Evolutionary conservation across 495 filamentous ascomycete genomes (phyloP), one percentile per base, ranked within the genome.

Genomic region (Ascodesmis nigricans): DNA sequence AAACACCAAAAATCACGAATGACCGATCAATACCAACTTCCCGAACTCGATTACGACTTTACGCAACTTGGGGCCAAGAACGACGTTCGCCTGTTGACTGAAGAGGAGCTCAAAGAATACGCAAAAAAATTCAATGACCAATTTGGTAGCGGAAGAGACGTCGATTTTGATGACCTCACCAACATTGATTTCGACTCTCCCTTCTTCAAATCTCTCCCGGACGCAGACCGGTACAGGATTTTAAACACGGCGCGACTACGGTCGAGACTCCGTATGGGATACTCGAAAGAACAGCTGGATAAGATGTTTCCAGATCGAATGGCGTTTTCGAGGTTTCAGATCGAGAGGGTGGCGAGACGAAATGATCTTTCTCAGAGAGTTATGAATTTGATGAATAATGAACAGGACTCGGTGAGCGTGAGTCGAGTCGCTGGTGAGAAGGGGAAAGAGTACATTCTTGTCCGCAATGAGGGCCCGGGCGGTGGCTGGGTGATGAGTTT

Each of bases 401-500:
- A 75, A 22, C 62, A 60, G 2, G 63, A 64, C 15, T 33, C 42
- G 1, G 30, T 38, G 18, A 35, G 43, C 9, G 33, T 33, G 15
- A 36, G 37, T 24, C 64, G 87, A 8, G 73, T 97, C 38, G 84
- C 80, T 0, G 79, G 90, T 17, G 84, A 95, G 47, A 79, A 73
- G 42, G 80, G 75, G 5, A 71, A 75, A 36, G 87, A 97, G 54
- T 97, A 97, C 50, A 79, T 95, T 21, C 61, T 97, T 2, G 84
- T 97, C 19, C 90, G 84, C 54, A 92, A 97, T 47, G 78, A 78
- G 33, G 77, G 78, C 3, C 78, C 84, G 5, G 87, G 91, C 55
- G 90, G 90, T 26, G 87, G 87, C n/a, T 97, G 81, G 81, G 81
- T 82, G 1, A 59, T 97, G 8, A 87, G 87, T 27, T 87, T 97